Conservation (phyloP, 192 early-diverging fungal species). For the Glomus cerebriforme region DNA sequence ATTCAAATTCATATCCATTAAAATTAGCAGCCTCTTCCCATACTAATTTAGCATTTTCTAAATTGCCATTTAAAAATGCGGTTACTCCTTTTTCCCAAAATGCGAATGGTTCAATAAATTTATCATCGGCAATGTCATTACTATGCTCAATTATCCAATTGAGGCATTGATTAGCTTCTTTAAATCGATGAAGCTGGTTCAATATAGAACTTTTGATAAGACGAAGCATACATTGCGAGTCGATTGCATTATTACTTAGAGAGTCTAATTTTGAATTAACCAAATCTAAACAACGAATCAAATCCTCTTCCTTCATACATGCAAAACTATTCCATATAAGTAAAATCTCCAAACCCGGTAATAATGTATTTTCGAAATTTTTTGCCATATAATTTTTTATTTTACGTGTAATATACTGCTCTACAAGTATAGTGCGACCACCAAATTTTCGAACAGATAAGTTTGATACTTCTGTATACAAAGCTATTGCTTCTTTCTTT, state of each 20-base stretch:
- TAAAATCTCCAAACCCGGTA: conserved; percentile 53
- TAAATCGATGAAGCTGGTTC: conserved; percentile 43
- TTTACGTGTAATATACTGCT: conserved; percentile 51
- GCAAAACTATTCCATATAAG: conserved; percentile 53
- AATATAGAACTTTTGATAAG: conserved; percentile 52
- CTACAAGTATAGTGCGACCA: conserved; percentile 45
- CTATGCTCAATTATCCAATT: conserved; percentile 53
- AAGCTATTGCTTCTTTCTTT: conserved; percentile 68
- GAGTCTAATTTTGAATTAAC: conserved; percentile 38
- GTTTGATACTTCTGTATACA: conserved; percentile 56
- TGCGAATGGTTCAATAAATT: conserved; percentile 54
- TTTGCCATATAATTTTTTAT: conserved; percentile 49
- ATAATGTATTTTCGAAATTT: conserved; percentile 48
- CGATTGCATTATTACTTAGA: conserved; percentile 38
- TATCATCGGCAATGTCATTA: conserved; percentile 40
- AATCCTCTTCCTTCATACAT: conserved; percentile 46
- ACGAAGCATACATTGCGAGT: conserved; percentile 44
- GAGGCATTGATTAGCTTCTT: conserved; percentile 41
- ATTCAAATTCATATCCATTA: conserved; percentile 55
- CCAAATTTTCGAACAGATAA: conserved; percentile 49
- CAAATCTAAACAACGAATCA: conserved; percentile 34
- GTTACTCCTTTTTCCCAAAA: conserved; percentile 56
- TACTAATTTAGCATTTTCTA: conserved; percentile 35
- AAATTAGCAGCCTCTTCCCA: conserved; percentile 48
- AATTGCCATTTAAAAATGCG: conserved; percentile 40